Base-by-base conservation (phyloP, 305 asterid genomes). In the Lippia alba region DNA sequence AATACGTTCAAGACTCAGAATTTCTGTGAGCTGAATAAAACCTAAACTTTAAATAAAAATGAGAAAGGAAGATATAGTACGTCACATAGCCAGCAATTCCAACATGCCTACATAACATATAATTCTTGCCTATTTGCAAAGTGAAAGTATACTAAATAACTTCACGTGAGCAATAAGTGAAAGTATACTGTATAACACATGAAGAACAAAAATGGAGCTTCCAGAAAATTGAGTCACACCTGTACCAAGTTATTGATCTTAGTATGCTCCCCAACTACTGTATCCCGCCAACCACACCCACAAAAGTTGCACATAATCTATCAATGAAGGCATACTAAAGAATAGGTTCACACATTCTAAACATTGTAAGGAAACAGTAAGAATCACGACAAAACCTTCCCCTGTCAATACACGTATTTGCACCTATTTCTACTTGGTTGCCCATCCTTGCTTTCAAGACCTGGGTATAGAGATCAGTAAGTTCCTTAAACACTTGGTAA, bases 211-310 rank as follows among this genome's bases (percentile, higher is more conserved):
- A 15, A 61, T 17, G 56, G 30, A 8, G 16, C 3, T 61, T 45
- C 34, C 8, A 70, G 32, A 50, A 79, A 69, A 50, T 19, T 51
- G 54, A 73, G 41, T 64, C 78, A 67, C 69, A 89, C 99, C 97
- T 94, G 96, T 49, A 94, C 99, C 75, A 94, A 81, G 81, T 94
- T 94, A 78, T 94, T 97, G 12, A 94, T 88, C 83, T 94, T 94
- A 46, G 99, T 77, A 78, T 89, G 81, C 74, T 94, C 96, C 60
- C 99, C 99, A 24, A 94, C 60, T 44, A 72, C 64, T 48, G 97
- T 94, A 80, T 91, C 95, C 74, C 97, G 88, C 99, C 99, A 94
- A 85, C 99, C 91, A 81, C 81, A 81, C 56, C 67, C 20, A 70
- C 40, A 64, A 54, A 66, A 8, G 20, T 56, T 39, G 49, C 53